Base-by-base conservation (phyloP, 2,329 filamentous ascomycete species). In the Colletotrichum limetticola region DNA sequence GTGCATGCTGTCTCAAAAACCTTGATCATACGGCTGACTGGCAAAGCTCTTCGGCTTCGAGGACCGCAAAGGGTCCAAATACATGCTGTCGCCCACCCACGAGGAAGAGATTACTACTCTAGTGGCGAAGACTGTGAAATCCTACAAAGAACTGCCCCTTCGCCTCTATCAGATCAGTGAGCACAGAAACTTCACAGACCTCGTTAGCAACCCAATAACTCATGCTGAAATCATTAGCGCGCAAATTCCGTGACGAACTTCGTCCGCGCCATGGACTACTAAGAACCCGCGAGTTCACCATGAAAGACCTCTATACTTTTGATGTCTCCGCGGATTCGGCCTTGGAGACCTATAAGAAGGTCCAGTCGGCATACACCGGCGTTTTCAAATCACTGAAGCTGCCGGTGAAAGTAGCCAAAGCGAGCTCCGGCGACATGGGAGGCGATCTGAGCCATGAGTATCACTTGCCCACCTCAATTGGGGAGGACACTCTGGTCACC, bases 221-320 rank as follows among this genome's bases (percentile, higher is more conserved):
- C 52, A 66, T 30, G 53, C 46, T 11, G 26, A 4, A 42, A n/a
- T 8, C 14, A n/a, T 8, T 74, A 94, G 93, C 94, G 35, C 90
- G 96, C 59, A 99, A 99, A 82, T 99, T 98, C 79, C 91, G 97
- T 61, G 97, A 99, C 83, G 97, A 99, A 83, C 89, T 93, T 69
- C 90, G 97, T 30, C 97, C 97, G 24, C 90, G 97, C 37, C 94
- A 97, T 77, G 97, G 97, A 14, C 86, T 99, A 2, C 86, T 99
- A 9, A 91, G 97, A 11, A 93, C 94, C 1, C 91, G 95, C 74
- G 97, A 99, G 79, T 99, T 99, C 78, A 84, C 95, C 77, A 99
- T 99, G 97, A 99, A 99, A 82, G 97, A 99, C 81, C 88, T 99
- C 1, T 99, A 99, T 81, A 98, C 95, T 0, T 99, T 99, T 79